Evolutionary conservation across 768 basidiomycete genomes (phyloP).

Genomic region (Fistulinella prunicolor): DNA sequence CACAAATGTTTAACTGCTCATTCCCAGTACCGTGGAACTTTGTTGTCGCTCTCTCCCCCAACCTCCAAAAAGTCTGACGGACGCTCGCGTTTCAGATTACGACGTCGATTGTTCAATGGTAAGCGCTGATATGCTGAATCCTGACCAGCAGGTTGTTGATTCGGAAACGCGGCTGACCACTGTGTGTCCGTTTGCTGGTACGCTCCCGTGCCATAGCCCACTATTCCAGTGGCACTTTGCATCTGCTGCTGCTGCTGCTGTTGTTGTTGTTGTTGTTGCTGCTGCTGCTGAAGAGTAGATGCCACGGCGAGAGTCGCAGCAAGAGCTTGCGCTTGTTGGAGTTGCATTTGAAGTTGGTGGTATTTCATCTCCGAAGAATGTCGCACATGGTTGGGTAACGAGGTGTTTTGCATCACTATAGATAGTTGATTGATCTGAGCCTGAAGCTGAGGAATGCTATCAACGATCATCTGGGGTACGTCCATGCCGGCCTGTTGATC

Average conservation of each 20-base stretch:
- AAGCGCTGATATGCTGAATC: conserved; percentile 88
- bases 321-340: conserved; percentile 76
- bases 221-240: conserved; percentile 28
- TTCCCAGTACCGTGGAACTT: conserved; percentile 78
- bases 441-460: conserved; percentile 78
- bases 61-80: conserved; percentile 84
- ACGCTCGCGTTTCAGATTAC: conserved; percentile 75
- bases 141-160: conserved; percentile 63
- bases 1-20: conserved; percentile 26
- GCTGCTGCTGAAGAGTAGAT: conserved; percentile 53
- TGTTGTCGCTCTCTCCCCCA: conserved; percentile 57
- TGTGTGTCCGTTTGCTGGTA: conserved; percentile 38
- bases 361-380: conserved; percentile 82
- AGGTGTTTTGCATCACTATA: conserved; percentile 75
- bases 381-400: conserved; percentile 67
- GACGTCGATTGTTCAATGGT: conserved; percentile 76
- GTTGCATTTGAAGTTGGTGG: conserved; percentile 74
- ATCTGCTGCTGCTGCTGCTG: conserved; percentile 43
- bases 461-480: conserved; percentile 67
- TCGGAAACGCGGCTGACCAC: conserved; percentile 51
- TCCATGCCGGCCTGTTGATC: conserved; percentile 73
- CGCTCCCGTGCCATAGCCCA: conserved; percentile 43
- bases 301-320: conserved; percentile 62
- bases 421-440: conserved; percentile 81
- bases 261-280: conserved; percentile 39